Conservation (phyloP, 2,329 filamentous ascomycete genomes). For the Helotiales sp. region DNA sequence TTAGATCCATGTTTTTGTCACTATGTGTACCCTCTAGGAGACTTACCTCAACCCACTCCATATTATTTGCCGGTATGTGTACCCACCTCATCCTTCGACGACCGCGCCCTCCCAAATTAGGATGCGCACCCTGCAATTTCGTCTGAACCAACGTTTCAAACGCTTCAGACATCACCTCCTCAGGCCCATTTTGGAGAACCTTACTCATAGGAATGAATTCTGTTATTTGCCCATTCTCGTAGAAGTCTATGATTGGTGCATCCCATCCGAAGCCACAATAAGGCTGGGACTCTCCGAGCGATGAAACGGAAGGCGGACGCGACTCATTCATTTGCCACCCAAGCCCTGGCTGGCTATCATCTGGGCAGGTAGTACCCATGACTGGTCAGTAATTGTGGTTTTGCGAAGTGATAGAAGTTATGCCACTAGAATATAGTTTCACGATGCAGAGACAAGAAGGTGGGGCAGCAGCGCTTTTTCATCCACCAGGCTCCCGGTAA, state of each 20-base stretch:
- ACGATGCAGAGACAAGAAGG: neutral
- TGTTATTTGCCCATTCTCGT: neutral
- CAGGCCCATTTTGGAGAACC: neutral
- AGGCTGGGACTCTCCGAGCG: neutral
- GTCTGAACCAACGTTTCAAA: neutral
- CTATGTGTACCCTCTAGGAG: neutral
- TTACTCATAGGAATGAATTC: neutral
- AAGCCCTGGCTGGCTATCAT: neutral
- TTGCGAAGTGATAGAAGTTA: neutral
- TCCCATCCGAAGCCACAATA: neutral
- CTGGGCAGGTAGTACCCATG: neutral
- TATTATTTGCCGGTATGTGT: neutral
- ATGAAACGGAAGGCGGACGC: neutral
- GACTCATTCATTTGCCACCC: neutral
- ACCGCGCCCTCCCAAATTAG: neutral
- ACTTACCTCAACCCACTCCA: constrained; percentile 3
- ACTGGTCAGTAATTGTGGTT: neutral
- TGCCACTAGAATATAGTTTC: neutral
- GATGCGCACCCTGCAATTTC: neutral
- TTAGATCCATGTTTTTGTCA: neutral
- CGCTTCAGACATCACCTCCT: neutral
- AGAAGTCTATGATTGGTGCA: constrained; percentile 3
- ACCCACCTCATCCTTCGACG: neutral
- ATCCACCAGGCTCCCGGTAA: neutral
- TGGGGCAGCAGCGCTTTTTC: neutral